Percentiles rank a stretch among this genome's conserved stretches.
phyloP scores from a whole-genome alignment of 2,329 filamentous ascomycete species.

The Elsinoe australis region DNA sequence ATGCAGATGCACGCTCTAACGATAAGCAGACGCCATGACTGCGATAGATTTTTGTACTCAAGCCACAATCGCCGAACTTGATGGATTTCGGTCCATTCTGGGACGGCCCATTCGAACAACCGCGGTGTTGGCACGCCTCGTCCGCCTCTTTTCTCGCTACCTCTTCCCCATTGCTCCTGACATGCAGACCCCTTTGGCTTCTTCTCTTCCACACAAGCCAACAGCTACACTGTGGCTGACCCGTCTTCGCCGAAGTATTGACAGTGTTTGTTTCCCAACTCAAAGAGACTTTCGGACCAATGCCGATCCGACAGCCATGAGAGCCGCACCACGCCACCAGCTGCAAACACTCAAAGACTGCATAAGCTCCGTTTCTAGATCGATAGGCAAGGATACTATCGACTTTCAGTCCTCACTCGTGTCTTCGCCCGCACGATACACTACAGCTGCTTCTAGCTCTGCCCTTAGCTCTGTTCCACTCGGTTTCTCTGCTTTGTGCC shows the following conservation, averaged over 20 bases:
- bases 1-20: not conserved
- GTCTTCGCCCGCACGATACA: slow-evolving; percentile 4
- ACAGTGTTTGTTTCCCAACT: not conserved
- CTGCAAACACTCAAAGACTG: not conserved
- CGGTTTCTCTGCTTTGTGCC: not conserved
- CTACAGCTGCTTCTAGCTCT: not conserved
- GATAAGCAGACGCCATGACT: not conserved
- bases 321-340: not conserved
- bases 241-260: not conserved
- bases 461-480: not conserved
- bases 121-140: slow-evolving; percentile 7
- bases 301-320: not conserved
- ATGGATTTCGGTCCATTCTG: not conserved
- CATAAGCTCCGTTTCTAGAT: slow-evolving; percentile 14
- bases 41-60: slow-evolving; percentile 3
- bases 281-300: not conserved
- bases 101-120: not conserved
- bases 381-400: slow-evolving; percentile 6
- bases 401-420: not conserved
- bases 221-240: not conserved
- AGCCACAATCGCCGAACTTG: slow-evolving; percentile 11
- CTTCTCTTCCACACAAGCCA: not conserved
- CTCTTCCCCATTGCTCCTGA: slow-evolving; percentile 5
- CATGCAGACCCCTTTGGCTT: not conserved
- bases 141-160: not conserved